These are phyloP conservation scores for Wickerhamiella parazyma DNA, from an alignment of 805 yeast species.

Conservation along the genomic window DNA sequence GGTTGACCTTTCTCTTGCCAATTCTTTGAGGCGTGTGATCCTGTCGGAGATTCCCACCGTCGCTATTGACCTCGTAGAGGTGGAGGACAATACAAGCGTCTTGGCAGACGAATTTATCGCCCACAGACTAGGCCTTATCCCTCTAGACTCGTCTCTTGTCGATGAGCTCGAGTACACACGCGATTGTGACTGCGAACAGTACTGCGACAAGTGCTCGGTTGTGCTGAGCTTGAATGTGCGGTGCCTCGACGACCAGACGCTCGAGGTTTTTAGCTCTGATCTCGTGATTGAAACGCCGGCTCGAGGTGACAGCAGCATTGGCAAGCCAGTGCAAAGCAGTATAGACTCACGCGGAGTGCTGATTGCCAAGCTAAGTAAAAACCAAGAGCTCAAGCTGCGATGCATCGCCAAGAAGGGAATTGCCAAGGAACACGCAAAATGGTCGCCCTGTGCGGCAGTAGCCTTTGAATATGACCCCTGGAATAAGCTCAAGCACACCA, in stretches of 20 bases:
- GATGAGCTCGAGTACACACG: conserved; percentile 76
- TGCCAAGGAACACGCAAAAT: conserved; percentile 94
- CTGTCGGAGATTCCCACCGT: conserved; percentile 93
- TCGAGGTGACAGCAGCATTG: conserved; percentile 35
- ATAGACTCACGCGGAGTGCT: conserved; percentile 70
- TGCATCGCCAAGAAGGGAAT: conserved; percentile 97
- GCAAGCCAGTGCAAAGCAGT: conserved; percentile 77
- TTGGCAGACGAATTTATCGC: conserved; percentile 94
- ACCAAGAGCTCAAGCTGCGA: conserved; percentile 76
- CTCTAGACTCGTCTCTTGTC: conserved; percentile 71
- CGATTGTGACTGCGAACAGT: conserved; percentile 96
- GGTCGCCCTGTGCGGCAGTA: conserved; percentile 94
- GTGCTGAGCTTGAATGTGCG: conserved; percentile 74
- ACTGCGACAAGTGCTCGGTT: conserved; percentile 91
- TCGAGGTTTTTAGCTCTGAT: conserved; percentile 83
- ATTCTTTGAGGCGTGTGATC: conserved; percentile 83
- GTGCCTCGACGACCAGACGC: conserved; percentile 76
- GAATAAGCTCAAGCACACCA: conserved; percentile 93
- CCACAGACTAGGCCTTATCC: conserved; percentile 86
- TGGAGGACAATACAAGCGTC: conserved; percentile 84
- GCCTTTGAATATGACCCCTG: conserved; percentile 99
- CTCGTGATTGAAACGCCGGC: conserved; percentile 35
- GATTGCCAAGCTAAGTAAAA: conserved; percentile 78
- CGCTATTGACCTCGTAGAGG: conserved; percentile 94
- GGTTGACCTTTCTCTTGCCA: conserved; percentile 82